phyloP scores from a whole-genome alignment of 495 filamentous ascomycete species.

The Hyaloscypha hepaticicola region DNA sequence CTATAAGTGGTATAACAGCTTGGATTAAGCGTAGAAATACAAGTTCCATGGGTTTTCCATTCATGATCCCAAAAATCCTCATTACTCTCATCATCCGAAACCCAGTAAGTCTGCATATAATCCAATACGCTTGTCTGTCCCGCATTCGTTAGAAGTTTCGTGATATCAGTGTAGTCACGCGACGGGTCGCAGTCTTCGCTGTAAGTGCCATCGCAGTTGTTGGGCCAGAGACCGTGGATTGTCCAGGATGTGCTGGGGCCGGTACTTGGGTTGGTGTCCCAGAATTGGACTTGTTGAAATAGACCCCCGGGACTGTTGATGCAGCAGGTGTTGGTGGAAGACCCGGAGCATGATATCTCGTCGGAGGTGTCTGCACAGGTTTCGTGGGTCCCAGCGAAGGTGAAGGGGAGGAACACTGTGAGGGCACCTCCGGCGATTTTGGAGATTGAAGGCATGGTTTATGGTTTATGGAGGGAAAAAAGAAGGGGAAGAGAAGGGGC shows the following conservation, averaged over 20 bases:
- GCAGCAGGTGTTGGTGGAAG: constrained; percentile 15
- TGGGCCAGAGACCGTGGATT: constrained; percentile 44
- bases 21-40: constrained; percentile 55
- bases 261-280: constrained; percentile 52
- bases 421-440: constrained; percentile 5
- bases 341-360: constrained; percentile 9
- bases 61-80: constrained; percentile 68
- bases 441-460: constrained; percentile 11
- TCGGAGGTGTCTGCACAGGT: constrained; percentile 7
- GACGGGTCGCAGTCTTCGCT: constrained; percentile 59
- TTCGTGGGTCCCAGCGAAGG: constrained; percentile 7
- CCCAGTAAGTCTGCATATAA: constrained; percentile 62
- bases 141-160: constrained; percentile 52
- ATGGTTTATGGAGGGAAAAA: background rate
- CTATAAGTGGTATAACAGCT: constrained; percentile 64
- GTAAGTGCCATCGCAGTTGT: constrained; percentile 69
- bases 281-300: constrained; percentile 70
- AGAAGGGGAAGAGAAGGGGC: background rate
- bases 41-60: constrained; percentile 70
- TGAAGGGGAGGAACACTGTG: constrained; percentile 11
- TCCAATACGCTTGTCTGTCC: constrained; percentile 54
- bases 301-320: constrained; percentile 61
- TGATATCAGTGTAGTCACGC: constrained; percentile 63
- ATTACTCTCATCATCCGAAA: constrained; percentile 34
- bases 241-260: constrained; percentile 62